Percentiles rank a stretch among this genome's conserved stretches.
Conservation (phyloP, 768 basidiomycete genomes). For the Leccinellum rugosiceps region DNA sequence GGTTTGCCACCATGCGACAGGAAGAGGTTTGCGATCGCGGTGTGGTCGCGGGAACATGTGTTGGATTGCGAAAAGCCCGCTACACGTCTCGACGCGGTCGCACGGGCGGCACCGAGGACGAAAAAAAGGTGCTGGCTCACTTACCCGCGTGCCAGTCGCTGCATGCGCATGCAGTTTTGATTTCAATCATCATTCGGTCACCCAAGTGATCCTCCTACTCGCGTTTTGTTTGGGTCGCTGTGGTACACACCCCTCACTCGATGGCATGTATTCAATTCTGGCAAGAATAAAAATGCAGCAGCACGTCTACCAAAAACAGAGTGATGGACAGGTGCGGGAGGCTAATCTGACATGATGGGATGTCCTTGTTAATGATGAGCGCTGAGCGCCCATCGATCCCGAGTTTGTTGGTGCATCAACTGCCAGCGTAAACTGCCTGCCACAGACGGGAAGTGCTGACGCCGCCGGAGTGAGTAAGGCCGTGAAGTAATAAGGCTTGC, state of each 20-base stretch:
- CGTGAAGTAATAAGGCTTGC: conserved; percentile 23
- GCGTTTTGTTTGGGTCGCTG: not conserved
- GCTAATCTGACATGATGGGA: conserved; percentile 20
- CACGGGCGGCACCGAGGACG: conserved; percentile 1
- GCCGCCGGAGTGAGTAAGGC: conserved; percentile 13
- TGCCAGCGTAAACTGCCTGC: conserved; percentile 20
- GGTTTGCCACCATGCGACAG: conserved; percentile 11
- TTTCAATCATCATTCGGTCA: not conserved
- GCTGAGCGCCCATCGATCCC: conserved; percentile 10
- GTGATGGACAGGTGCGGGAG: conserved; percentile 13
- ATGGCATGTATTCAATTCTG: conserved; percentile 2
- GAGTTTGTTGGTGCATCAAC: conserved; percentile 22
- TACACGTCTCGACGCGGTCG: conserved; percentile 2
- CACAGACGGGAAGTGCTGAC: conserved; percentile 13
- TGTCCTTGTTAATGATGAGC: conserved; percentile 9
- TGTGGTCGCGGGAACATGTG: conserved; percentile 25
- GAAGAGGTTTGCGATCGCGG: conserved; percentile 21
- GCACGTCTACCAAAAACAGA: conserved; percentile 14
- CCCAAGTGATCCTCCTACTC: not conserved
- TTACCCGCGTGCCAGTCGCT: conserved; percentile 3
- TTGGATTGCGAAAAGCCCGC: conserved; percentile 10
- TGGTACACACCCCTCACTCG: conserved; percentile 10
- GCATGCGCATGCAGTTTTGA: not conserved
- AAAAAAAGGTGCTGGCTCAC: conserved; percentile 1
- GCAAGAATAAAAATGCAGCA: conserved; percentile 8